Percentiles rank a stretch among this genome's conserved stretches.
Evolutionary conservation across 2,329 filamentous ascomycete species (phyloP).

Genomic region (Aspergillus ustus): DNA sequence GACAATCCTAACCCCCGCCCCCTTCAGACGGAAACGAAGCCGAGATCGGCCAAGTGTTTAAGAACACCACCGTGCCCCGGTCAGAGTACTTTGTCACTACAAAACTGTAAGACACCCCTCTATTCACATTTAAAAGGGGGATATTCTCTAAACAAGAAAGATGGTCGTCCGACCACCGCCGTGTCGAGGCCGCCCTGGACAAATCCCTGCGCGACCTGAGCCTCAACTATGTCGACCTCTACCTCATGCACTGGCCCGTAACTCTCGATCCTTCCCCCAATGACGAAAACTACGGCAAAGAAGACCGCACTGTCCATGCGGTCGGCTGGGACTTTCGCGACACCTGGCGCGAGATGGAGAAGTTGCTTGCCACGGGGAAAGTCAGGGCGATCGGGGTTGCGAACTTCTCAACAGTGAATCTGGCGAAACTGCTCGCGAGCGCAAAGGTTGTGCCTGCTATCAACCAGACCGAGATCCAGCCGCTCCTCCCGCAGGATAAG

Average conservation of each 20-base stretch:
- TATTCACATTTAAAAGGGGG: rapidly evolving
- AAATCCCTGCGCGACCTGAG: constrained; percentile 9
- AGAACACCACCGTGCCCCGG: background rate
- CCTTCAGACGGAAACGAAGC: constrained; percentile 15
- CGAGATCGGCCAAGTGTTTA: constrained; percentile 11
- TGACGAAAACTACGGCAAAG: constrained; percentile 1
- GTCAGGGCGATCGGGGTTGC: constrained; percentile 8
- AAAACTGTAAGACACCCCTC: background rate
- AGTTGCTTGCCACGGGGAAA: constrained; percentile 2
- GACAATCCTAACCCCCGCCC: background rate
- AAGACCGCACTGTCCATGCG: constrained; percentile 9
- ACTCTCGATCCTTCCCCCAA: background rate
- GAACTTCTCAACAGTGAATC: constrained; percentile 8
- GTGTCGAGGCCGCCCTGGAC: constrained; percentile 7
- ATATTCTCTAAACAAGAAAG: background rate
- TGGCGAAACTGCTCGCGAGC: background rate
- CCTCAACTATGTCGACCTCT: constrained; percentile 8
- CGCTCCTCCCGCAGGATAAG: constrained; percentile 2
- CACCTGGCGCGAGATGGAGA: constrained; percentile 14
- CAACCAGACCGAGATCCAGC: constrained; percentile 12
- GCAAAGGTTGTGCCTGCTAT: background rate
- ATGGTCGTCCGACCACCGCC: constrained; percentile 15
- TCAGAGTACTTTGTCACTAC: constrained; percentile 9
- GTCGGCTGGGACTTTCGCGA: constrained; percentile 6
- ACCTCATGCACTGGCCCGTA: constrained; percentile 15